Base-by-base conservation (phyloP, 2,329 filamentous ascomycete genomes). In the Didymella pomorum region DNA sequence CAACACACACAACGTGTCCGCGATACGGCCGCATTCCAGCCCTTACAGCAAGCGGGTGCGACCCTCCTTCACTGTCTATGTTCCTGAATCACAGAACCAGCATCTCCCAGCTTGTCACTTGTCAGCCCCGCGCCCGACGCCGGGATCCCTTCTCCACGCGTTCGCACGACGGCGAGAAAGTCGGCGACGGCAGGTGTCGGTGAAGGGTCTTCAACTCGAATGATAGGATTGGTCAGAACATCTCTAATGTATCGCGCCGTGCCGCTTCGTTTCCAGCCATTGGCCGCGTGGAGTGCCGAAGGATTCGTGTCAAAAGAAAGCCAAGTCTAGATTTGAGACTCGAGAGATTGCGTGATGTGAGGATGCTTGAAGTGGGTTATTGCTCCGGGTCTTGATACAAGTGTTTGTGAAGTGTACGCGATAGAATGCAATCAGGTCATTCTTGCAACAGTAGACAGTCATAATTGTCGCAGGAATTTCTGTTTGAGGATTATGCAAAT, bases 101-200 rank as follows among this genome's bases (percentile, higher is more conserved):
- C 57, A 60, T 56, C 37, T 31, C 57, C 57, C 57, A 60, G 57
- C 47, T 35, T 60, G 57, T 60, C 57, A 60, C 48, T 47, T 48
- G 39, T 45, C 46, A 52, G 46, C 57, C 39, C 25, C 50, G 41
- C 39, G 41, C 46, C 20, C 20, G 28, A 37, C 7, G 18, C 52
- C 31, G 12, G 57, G 57, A 60, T 56, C 52, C 57, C 57, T 33
- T 60, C 57, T 46, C 47, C 42, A 55, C 35, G 42, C 46, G 56
- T 51, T 52, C 52, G 25, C 20, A n/a, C 35, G 23, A 20, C 45
- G 49, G 37, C 28, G 37, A 39, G 9, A 44, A 53, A 37, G 35
- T 45, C 49, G 55, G 44, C 49, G 44, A 48, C 18, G 10, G 39
- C 12, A 28, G 28, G 14, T 52, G 45, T 45, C 37, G 23, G 26